A percentile compares a stretch with the other conserved stretches of the same genome.
These are phyloP conservation scores for Cryptosporidium canis DNA, from an alignment of 169 alveolate genomes.

Conservation along the genomic window DNA sequence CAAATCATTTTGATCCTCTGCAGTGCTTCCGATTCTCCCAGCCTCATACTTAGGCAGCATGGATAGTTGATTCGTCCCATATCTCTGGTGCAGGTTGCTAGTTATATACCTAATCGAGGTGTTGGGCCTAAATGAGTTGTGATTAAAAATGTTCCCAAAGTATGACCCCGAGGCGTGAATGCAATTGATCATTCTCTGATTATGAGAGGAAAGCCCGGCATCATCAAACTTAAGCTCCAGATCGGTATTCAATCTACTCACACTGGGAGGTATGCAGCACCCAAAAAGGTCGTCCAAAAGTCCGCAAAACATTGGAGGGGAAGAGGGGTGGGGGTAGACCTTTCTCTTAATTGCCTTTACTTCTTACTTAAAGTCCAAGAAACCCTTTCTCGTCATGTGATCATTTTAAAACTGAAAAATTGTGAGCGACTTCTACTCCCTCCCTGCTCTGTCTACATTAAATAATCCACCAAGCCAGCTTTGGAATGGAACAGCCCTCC, in stretches of 20 bases:
- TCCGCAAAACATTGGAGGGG: not conserved
- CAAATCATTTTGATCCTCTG: not conserved
- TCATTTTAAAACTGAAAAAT: not conserved
- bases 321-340: not conserved
- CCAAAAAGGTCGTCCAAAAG: not conserved
- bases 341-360: not conserved
- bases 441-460: not conserved
- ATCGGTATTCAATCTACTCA: not conserved
- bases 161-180: not conserved
- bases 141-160: not conserved
- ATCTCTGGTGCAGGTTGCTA: conserved; percentile 18
- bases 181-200: not conserved
- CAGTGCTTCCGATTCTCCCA: not conserved
- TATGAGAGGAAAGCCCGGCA: not conserved
- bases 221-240: not conserved
- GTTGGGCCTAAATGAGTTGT: conserved; percentile 29
- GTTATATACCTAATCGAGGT: conserved; percentile 47
- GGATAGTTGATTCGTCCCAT: conserved; percentile 34
- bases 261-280: not conserved
- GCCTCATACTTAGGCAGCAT: conserved; percentile 36
- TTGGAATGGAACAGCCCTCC: not conserved
- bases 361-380: not conserved
- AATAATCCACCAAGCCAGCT: not conserved
- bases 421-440: not conserved
- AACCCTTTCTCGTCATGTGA: not conserved